A percentile compares a stretch with the other conserved stretches of the same genome.
Evolutionary conservation across 139 green algal genomes (phyloP).

Genomic region (Haematococcus sp.): DNA sequence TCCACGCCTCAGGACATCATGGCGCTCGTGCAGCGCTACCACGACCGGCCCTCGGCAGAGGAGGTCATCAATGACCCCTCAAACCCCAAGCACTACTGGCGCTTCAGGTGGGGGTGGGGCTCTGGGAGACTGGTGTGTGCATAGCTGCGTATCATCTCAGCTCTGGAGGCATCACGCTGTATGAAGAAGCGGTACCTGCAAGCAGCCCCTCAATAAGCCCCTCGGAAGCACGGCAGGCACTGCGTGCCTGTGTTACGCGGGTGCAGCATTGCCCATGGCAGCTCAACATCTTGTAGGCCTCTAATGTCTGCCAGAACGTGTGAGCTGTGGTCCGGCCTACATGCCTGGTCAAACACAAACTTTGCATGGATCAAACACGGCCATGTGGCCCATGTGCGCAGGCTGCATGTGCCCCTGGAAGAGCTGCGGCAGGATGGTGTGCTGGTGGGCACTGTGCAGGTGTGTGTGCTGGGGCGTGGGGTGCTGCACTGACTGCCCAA

Average conservation of each 20-base stretch:
- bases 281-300: too few relatives aligned
- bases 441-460: background rate
- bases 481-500: background rate
- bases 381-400: background rate
- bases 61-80: constrained; percentile 97
- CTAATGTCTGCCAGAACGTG: background rate
- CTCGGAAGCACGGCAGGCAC: too few relatives aligned
- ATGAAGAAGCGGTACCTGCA: too few relatives aligned
- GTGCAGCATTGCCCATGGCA: too few relatives aligned
- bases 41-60: constrained; percentile 58
- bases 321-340: background rate
- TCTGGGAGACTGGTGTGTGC: background rate
- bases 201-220: background rate
- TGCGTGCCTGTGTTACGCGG: too few relatives aligned
- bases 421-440: constrained; percentile 23
- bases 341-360: background rate
- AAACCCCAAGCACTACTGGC: constrained; percentile 93
- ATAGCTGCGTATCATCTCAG: background rate
- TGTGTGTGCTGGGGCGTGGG: background rate
- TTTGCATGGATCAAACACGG: too few relatives aligned
- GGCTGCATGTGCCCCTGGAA: constrained; percentile 64
- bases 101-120: constrained; percentile 47
- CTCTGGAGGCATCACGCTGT: too few relatives aligned
- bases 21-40: constrained; percentile 35
- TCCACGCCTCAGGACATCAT: constrained; percentile 68